Evolutionary conservation across 805 yeast species (phyloP).

Genomic region (Yarrowia phangngaensis): DNA sequence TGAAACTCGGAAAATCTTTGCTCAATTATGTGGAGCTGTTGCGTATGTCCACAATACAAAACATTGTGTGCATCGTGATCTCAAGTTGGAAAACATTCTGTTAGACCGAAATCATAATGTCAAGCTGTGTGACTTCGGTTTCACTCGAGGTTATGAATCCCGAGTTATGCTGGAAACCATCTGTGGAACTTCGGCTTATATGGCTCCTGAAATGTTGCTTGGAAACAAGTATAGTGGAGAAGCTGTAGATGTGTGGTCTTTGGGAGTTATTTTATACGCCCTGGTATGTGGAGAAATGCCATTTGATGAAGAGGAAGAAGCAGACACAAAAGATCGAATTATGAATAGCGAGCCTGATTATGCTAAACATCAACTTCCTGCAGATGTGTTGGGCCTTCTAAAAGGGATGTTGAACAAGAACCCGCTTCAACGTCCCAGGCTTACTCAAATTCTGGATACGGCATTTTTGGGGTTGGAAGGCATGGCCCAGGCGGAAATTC

Average conservation of each 20-base stretch:
- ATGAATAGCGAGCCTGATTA: slow-evolving; percentile 40
- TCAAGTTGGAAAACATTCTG: slow-evolving; percentile 68
- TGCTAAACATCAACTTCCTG: slow-evolving; percentile 26
- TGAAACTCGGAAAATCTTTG: slow-evolving; percentile 31
- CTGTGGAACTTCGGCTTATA: slow-evolving; percentile 92
- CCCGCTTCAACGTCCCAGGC: slow-evolving; percentile 59
- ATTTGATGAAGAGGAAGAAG: slow-evolving; percentile 75
- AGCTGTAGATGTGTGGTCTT: slow-evolving; percentile 79
- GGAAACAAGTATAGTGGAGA: slow-evolving; percentile 74
- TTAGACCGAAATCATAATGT: slow-evolving; percentile 77
- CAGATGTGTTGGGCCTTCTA: slow-evolving; percentile 51
- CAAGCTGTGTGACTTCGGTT: slow-evolving; percentile 90
- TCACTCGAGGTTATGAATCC: slow-evolving; percentile 69
- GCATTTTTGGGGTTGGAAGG: slow-evolving; percentile 52
- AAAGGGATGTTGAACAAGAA: slow-evolving; percentile 58
- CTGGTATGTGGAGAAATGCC: slow-evolving; percentile 86
- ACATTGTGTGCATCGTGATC: slow-evolving; percentile 79
- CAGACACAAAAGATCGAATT: slow-evolving; percentile 56
- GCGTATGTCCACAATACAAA: slow-evolving; percentile 65
- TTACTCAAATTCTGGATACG: slow-evolving; percentile 49
- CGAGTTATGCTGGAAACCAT: slow-evolving; percentile 66
- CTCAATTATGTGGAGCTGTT: slow-evolving; percentile 54
- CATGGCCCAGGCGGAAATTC: slow-evolving; percentile 42
- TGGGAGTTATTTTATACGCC: slow-evolving; percentile 85
- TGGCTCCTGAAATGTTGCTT: slow-evolving; percentile 88